Percentiles rank a stretch among this genome's conserved stretches.
phyloP scores from a whole-genome alignment of 805 yeast genomes.

The Phaffomyces antillensis region DNA sequence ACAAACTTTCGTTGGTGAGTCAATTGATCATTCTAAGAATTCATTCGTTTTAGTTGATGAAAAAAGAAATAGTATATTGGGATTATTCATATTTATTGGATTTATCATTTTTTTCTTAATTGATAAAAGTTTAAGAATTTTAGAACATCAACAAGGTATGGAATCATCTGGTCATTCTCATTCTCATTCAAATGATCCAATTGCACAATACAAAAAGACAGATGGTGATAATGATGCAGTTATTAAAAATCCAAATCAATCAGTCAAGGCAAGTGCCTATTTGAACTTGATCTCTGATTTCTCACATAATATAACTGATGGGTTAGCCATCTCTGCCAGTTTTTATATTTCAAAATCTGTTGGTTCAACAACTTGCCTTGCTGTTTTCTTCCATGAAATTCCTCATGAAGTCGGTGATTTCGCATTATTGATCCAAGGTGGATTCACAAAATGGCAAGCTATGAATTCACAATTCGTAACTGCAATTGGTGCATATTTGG shows the following conservation, averaged over 20 bases:
- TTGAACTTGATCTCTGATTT: constrained; percentile 65
- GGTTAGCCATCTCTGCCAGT: constrained; percentile 65
- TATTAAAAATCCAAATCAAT: constrained; percentile 29
- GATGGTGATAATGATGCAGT: constrained; percentile 24
- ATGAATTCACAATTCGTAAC: constrained; percentile 61
- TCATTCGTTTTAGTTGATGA: constrained; percentile 46
- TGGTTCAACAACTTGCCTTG: constrained; percentile 64
- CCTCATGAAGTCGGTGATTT: constrained; percentile 82
- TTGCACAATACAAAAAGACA: constrained; percentile 15
- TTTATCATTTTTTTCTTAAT: constrained; percentile 52
- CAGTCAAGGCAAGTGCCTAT: constrained; percentile 42
- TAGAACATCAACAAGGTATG: constrained; percentile 30
- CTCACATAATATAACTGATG: constrained; percentile 72
- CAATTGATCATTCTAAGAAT: constrained; percentile 31
- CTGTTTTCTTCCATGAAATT: constrained; percentile 69
- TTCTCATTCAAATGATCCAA: constrained; percentile 36
- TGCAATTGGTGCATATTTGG: constrained; percentile 56
- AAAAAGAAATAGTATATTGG: constrained; percentile 40
- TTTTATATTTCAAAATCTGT: constrained; percentile 52
- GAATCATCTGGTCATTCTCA: constrained; percentile 22
- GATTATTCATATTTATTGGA: constrained; percentile 53
- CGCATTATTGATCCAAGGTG: constrained; percentile 63
- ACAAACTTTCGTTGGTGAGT: constrained; percentile 53
- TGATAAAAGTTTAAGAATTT: constrained; percentile 52
- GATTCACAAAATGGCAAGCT: constrained; percentile 59